Conservation (phyloP, 2,329 filamentous ascomycete species). For the Elsinoe arachidis region DNA sequence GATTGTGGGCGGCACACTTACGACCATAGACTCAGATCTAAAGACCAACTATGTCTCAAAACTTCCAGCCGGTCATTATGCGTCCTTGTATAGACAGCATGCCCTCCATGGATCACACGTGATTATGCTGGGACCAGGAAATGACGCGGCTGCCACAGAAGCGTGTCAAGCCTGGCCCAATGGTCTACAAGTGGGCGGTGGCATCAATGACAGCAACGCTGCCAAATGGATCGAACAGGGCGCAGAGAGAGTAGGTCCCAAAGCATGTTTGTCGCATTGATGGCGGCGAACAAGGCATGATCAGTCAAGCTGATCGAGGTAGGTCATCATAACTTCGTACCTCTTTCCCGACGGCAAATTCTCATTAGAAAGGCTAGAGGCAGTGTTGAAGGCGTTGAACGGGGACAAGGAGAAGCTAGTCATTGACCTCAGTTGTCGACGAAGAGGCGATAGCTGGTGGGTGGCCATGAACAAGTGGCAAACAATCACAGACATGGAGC, state of each 20-base stretch:
- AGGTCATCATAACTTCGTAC: conserved; percentile 96
- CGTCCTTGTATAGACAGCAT: conserved; percentile 69
- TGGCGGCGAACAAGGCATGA: not conserved
- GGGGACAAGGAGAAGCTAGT: conserved; percentile 75
- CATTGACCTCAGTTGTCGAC: conserved; percentile 86
- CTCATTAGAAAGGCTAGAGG: conserved; percentile 64
- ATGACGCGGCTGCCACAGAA: conserved; percentile 69
- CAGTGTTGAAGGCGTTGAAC: conserved; percentile 62
- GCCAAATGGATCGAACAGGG: conserved; percentile 76
- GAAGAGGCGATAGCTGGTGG: conserved; percentile 70
- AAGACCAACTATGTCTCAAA: conserved; percentile 90
- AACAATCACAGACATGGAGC: conserved; percentile 91
- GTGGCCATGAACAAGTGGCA: conserved; percentile 99
- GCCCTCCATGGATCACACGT: conserved; percentile 75
- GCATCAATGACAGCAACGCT: conserved; percentile 80
- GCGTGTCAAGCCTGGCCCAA: conserved; percentile 70
- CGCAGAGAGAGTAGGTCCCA: conserved; percentile 69
- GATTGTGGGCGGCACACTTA: conserved; percentile 89
- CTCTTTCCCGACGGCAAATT: conserved; percentile 82
- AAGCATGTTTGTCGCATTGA: too few species aligned
- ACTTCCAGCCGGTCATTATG: conserved; percentile 73
- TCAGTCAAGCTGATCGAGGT: conserved; percentile 27
- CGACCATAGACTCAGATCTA: conserved; percentile 37
- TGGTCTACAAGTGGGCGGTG: conserved; percentile 84
- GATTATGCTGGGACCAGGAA: conserved; percentile 90